Evolutionary conservation across 2,329 filamentous ascomycete species (phyloP), one percentile per base, ranked within the genome.

Genomic region (Fusarium tanahbumbuense): DNA sequence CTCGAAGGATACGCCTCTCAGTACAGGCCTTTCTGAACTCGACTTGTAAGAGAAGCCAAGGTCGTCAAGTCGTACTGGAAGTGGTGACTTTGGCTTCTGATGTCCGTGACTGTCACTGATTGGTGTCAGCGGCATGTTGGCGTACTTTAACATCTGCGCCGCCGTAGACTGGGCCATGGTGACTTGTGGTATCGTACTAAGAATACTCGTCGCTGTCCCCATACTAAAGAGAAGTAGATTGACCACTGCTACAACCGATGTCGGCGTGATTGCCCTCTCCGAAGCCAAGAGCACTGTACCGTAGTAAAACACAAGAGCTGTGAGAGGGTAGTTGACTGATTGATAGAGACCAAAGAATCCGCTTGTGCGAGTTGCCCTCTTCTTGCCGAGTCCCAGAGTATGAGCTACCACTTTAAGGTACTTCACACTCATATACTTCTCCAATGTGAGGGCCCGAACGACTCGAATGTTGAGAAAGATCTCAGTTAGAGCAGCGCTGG

Each of bases 181-280:
- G 45, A 97, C 89, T 75, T 97, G 93, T 0, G 95, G 94, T 25
- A 98, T 88, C 75, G 90, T 91, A 49, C 87, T 86, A 20, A 97
- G 81, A 57, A 96, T 88, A 32, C 86, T 85, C 37, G 89, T 89
- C 4, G 92, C 88, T 13, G 91, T 93, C 13, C 90, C 89, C 59
- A 97, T 88, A 65, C 92, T 91, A 76, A 98, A 92, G n/a, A 97
- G 86, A 2, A 98, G 85, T 56, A 97, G 85, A 34, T 94, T 92
- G 73, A 96, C 90, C 1, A 96, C 92, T 64, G 91, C 88, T 28
- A 97, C 81, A 20, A 96, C 86, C 3, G 85, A 81, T 3, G 86
- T 83, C 0, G 91, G 86, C 0, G 82, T 83, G n/a, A 81, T 75
- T 15, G 76, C 73, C 9, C 82, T 79, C 41, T 86, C 79, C 12